These are phyloP conservation scores for Daucus carota DNA, from an alignment of 129 eudicot species.

Conservation along the genomic window DH1_v3.0 NC_030382.2:24420001-24420500, in stretches of 20 bases:
- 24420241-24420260: constrained; percentile 26
- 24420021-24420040: too few relatives aligned
- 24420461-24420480: too few relatives aligned
- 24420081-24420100: too few relatives aligned
- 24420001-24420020: too few relatives aligned
- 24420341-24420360: constrained; percentile 33
- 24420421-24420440: constrained; percentile 15
- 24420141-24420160: neutral
- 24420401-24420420: constrained; percentile 34
- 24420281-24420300: constrained; percentile 35
- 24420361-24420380: constrained; percentile 42
- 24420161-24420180: neutral
- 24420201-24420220: neutral
- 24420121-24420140: neutral
- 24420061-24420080: too few relatives aligned
- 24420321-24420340: constrained; percentile 35
- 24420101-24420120: too few relatives aligned
- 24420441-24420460: constrained; percentile 46
- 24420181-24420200: neutral
- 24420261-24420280: constrained; percentile 20
- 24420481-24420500: neutral
- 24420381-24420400: constrained; percentile 25
- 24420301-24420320: constrained; percentile 32
- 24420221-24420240: constrained; percentile 23
- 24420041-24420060: too few relatives aligned